These are phyloP conservation scores for Castanea mollissima DNA, from an alignment of 306 rosid species.

Conservation along the genomic window DNA sequence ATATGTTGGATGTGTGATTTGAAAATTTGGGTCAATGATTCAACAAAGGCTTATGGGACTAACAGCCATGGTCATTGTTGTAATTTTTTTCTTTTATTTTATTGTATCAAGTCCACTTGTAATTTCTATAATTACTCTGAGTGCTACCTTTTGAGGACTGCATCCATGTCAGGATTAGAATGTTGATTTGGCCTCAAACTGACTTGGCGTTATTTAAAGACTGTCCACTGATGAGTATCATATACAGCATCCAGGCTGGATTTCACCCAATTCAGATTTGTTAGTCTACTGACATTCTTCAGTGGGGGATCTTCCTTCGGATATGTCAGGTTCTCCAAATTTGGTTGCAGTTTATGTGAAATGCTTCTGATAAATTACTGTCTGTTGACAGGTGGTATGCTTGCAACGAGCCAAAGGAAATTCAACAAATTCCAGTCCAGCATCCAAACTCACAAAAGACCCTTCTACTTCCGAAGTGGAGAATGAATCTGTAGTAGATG, in stretches of 20 bases:
- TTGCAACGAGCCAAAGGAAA: slow-evolving; percentile 71
- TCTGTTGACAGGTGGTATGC: slow-evolving; percentile 77
- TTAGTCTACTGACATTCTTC: slow-evolving; percentile 21
- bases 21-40: neutral
- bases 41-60: neutral
- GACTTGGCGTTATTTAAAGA: neutral
- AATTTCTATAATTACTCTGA: neutral
- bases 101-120: neutral
- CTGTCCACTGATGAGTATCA: neutral
- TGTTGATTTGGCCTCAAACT: neutral
- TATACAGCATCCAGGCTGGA: neutral
- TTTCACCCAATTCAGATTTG: neutral
- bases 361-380: slow-evolving; percentile 20
- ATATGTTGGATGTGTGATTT: neutral
- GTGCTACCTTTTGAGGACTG: neutral
- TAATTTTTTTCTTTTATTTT: neutral
- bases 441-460: slow-evolving; percentile 45
- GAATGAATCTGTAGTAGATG: slow-evolving; percentile 55
- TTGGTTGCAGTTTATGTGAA: neutral
- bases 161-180: neutral
- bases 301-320: neutral
- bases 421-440: slow-evolving; percentile 35
- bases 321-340: slow-evolving; percentile 13
- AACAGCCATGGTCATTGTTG: neutral
- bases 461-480: slow-evolving; percentile 57